These are phyloP conservation scores for Gaertneriomyces sp. DNA, from an alignment of 192 early-diverging fungal species.

Conservation along the genomic window DNA sequence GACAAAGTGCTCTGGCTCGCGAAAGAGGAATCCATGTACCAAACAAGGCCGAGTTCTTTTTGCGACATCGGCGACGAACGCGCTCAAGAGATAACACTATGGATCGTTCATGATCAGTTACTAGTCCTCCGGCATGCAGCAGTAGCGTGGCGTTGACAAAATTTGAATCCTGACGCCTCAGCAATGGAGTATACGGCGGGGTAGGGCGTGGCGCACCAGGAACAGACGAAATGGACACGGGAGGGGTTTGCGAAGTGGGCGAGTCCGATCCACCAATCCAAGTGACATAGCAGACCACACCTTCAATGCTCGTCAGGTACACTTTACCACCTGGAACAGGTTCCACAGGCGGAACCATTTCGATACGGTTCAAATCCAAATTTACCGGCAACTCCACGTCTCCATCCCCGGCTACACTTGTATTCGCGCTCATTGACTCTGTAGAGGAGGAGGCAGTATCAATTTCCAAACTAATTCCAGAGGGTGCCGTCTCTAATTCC, in stretches of 20 bases:
- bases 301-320: constrained; percentile 27
- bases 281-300: constrained; percentile 17
- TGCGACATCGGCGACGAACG: constrained; percentile 68
- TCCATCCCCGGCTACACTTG: not conserved
- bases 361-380: constrained; percentile 14
- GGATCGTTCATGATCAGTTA: constrained; percentile 76
- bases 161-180: constrained; percentile 77
- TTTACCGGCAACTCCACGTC: constrained; percentile 15
- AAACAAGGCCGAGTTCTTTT: constrained; percentile 64
- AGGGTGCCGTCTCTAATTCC: constrained; percentile 5
- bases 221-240: not conserved
- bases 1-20: constrained; percentile 77
- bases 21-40: constrained; percentile 93
- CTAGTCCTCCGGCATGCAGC: constrained; percentile 81
- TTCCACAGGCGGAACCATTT: constrained; percentile 16
- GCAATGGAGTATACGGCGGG: constrained; percentile 38
- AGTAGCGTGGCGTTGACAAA: constrained; percentile 84
- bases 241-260: not conserved
- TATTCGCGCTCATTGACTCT: not conserved
- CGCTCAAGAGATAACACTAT: constrained; percentile 85
- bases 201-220: not conserved
- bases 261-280: constrained; percentile 18
- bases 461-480: not conserved
- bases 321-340: constrained; percentile 12
- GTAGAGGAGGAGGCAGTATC: not conserved